phyloP scores from a whole-genome alignment of 108 stramenopile genomes.

The Discostella stelligeroides region DNA sequence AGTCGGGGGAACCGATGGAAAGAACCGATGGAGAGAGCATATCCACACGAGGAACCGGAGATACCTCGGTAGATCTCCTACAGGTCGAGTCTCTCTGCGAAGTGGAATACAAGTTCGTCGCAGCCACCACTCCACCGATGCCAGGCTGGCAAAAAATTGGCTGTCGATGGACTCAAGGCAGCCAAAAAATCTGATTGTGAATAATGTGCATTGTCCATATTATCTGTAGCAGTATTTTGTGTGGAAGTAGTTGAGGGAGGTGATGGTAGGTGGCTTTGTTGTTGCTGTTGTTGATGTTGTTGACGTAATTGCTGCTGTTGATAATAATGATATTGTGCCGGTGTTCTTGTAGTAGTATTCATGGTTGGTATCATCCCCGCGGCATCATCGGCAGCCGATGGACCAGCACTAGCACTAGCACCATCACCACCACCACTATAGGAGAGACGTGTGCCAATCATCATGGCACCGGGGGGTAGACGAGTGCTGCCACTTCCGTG shows the following conservation, averaged over 20 bases:
- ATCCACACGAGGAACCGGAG: slow-evolving; percentile 24
- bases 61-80: background rate
- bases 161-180: slow-evolving; percentile 22
- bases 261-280: background rate
- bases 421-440: slow-evolving; percentile 1
- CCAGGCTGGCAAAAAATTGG: slow-evolving; percentile 15
- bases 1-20: background rate
- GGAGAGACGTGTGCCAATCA: slow-evolving; percentile 15
- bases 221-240: background rate
- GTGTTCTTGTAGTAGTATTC: slow-evolving; percentile 1
- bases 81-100: background rate
- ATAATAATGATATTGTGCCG: background rate
- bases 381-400: background rate
- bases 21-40: slow-evolving; percentile 26
- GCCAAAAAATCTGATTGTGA: slow-evolving; percentile 20
- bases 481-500: too few species aligned
- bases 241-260: background rate
- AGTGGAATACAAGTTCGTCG: background rate
- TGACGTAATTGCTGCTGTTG: too few species aligned
- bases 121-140: slow-evolving; percentile 6
- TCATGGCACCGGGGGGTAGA: background rate
- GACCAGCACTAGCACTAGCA: too few species aligned
- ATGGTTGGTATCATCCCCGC: background rate
- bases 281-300: too few species aligned
- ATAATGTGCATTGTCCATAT: background rate